Evolutionary conservation across 2,329 filamentous ascomycete species (phyloP).

Genomic region (Didymella lethalis): DNA sequence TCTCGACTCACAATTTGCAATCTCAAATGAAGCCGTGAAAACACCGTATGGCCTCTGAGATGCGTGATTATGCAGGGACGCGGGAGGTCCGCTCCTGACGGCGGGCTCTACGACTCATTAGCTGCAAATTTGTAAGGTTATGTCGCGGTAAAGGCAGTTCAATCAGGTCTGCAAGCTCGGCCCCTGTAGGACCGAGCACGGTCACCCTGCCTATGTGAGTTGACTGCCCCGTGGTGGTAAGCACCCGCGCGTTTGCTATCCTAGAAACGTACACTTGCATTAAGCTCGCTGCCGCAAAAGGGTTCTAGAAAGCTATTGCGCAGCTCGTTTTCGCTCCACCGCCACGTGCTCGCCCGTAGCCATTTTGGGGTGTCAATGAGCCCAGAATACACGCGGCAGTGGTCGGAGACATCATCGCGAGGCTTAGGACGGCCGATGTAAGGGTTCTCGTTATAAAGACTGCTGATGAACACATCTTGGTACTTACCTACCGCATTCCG

Average conservation of each 20-base stretch:
- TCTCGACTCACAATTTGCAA: neutral
- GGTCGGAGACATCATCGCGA: constrained; percentile 1
- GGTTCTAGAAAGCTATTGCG: neutral
- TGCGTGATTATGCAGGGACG: neutral
- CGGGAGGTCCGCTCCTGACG: neutral
- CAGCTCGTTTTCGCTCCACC: neutral
- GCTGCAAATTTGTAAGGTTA: neutral
- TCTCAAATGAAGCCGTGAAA: neutral
- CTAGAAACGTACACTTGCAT: neutral
- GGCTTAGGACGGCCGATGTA: neutral
- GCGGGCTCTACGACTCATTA: neutral
- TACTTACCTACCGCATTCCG: neutral
- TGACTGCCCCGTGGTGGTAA: neutral
- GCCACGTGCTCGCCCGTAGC: constrained; percentile 2
- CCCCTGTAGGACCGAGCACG: constrained; percentile 1
- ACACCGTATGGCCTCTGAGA: neutral
- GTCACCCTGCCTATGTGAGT: neutral
- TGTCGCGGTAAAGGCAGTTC: neutral
- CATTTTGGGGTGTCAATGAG: constrained; percentile 16
- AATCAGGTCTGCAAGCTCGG: neutral
- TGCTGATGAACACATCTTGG: neutral
- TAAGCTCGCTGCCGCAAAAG: neutral
- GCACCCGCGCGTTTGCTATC: neutral
- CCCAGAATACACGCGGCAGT: neutral
- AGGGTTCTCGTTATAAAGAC: constrained; percentile 1